These are phyloP conservation scores for Cenchrus purpureus DNA, from an alignment of 176 grass and related monocot species.

Conservation along the genomic window DNA sequence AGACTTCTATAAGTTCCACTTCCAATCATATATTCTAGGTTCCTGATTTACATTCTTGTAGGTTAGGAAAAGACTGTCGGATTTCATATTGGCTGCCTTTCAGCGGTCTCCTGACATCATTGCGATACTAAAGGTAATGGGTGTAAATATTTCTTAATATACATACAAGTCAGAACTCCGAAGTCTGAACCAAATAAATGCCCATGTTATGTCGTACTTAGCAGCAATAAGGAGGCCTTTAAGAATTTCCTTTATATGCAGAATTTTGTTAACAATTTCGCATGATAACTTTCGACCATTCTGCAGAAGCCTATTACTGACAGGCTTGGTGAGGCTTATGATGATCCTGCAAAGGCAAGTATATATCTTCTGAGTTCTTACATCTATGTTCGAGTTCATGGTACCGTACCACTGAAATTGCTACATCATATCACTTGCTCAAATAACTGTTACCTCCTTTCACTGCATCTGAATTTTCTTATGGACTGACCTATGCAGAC, in stretches of 20 bases:
- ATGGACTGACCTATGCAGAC: constrained; percentile 53
- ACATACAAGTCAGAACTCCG: constrained; percentile 21
- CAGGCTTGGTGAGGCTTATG: constrained; percentile 83
- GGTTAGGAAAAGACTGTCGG: constrained; percentile 82
- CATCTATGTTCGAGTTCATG: constrained; percentile 7
- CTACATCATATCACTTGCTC: neutral
- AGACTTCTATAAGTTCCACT: no score
- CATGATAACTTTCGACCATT: constrained; percentile 38
- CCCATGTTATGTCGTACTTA: neutral
- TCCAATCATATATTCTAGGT: constrained; percentile 22
- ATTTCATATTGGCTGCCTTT: constrained; percentile 88
- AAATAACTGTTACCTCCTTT: neutral
- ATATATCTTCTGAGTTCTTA: constrained; percentile 9
- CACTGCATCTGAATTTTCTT: constrained; percentile 19
- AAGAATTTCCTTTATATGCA: neutral
- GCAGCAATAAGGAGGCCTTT: neutral
- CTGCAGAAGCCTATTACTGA: constrained; percentile 95
- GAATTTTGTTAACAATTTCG: constrained; percentile 15
- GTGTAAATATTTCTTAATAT: constrained; percentile 7
- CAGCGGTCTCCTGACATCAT: constrained; percentile 78
- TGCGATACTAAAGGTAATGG: constrained; percentile 80
- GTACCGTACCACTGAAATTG: constrained; percentile 12
- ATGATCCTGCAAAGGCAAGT: constrained; percentile 83
- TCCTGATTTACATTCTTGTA: constrained; percentile 49
- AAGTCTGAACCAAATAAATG: constrained; percentile 17